A percentile compares a stretch with the other conserved stretches of the same genome.
These are phyloP conservation scores for Ogataea populi-albae DNA, from an alignment of 805 yeast genomes.

Conservation along the genomic window DNA sequence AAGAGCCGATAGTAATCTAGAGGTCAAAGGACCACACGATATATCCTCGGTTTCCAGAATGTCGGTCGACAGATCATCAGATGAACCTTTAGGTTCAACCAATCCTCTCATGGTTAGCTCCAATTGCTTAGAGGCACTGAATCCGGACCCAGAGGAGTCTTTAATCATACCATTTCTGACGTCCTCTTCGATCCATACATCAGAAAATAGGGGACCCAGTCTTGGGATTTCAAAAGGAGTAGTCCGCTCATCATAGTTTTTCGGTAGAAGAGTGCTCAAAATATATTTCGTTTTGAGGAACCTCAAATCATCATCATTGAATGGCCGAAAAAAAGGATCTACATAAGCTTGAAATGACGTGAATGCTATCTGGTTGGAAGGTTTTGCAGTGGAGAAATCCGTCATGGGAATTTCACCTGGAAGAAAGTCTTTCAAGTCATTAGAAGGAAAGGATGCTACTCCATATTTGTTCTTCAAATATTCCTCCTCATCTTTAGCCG, in stretches of 20 bases:
- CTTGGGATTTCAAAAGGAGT: slow-evolving; percentile 81
- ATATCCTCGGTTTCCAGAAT: slow-evolving; percentile 67
- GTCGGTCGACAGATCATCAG: slow-evolving; percentile 57
- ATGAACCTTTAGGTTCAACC: slow-evolving; percentile 54
- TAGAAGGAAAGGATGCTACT: slow-evolving; percentile 85
- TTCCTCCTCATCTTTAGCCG: slow-evolving; percentile 54
- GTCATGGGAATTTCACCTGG: slow-evolving; percentile 88
- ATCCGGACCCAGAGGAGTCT: slow-evolving; percentile 12
- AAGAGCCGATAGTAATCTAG: slow-evolving; percentile 79
- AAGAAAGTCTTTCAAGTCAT: slow-evolving; percentile 66
- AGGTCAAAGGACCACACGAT: slow-evolving; percentile 88
- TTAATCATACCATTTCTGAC: slow-evolving; percentile 30
- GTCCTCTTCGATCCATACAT: slow-evolving; percentile 86
- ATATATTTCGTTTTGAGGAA: slow-evolving; percentile 63
- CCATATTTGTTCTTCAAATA: slow-evolving; percentile 73
- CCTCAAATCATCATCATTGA: slow-evolving; percentile 75
- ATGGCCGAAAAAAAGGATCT: slow-evolving; percentile 80
- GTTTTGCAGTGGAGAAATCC: slow-evolving; percentile 82
- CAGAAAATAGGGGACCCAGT: slow-evolving; percentile 77
- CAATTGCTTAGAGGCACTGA: slow-evolving; percentile 21
- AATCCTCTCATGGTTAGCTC: slow-evolving; percentile 21
- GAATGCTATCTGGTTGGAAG: slow-evolving; percentile 88
- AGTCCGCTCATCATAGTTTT: slow-evolving; percentile 60
- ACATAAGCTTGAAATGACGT: slow-evolving; percentile 80
- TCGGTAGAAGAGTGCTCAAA: slow-evolving; percentile 45